Evolutionary conservation across 2,329 filamentous ascomycete species (phyloP), one percentile per base, ranked within the genome.

Genomic region (Neofusicoccum ribis): DNA sequence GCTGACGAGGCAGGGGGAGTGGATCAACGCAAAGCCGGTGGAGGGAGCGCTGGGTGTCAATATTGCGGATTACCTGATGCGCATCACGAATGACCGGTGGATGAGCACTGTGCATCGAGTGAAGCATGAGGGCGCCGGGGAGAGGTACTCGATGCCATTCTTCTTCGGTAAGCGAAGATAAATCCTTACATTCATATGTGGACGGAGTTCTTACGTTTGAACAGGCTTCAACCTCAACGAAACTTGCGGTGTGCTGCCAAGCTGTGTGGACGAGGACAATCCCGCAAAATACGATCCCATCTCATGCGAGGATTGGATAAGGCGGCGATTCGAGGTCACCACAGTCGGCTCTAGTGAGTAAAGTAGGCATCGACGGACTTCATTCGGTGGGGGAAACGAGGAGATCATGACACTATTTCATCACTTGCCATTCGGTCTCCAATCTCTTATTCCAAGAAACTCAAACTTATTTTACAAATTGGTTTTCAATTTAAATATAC

Each of bases 101-200:
- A 73, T 74, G 54, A 75, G 73, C 7, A 80, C 78, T 5, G 78
- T 81, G 7, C 78, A 81, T 66, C 68, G 78, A 0, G 77, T 81
- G 80, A 82, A 67, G 74, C 69, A 63, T 72, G 76, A 34, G 79
- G 84, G 84, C 68, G 74, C 77, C 0, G 81, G 17, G 23, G 51
- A 82, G 61, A 75, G 84, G 14, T 82, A 84, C 47, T 85, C 81
- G 0, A 84, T 86, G 81, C 83, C 84, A 0, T 86, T 86, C 70
- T 86, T 86, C 72, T 83, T 86, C 68, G 81, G 81, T 0, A 80
- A 85, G 65, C 2, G 27, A 7, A 6, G 27, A 31, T 31, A 5
- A 5, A 31, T 31, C 27, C 27, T 1, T 1, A 31, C 27, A 6
- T 6, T 5, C 1, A 31, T 6, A 6, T 68, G 82, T 83, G 56